Base-by-base conservation (phyloP, 2,329 filamentous ascomycete species). In the Macrophomina phaseolina region DNA sequence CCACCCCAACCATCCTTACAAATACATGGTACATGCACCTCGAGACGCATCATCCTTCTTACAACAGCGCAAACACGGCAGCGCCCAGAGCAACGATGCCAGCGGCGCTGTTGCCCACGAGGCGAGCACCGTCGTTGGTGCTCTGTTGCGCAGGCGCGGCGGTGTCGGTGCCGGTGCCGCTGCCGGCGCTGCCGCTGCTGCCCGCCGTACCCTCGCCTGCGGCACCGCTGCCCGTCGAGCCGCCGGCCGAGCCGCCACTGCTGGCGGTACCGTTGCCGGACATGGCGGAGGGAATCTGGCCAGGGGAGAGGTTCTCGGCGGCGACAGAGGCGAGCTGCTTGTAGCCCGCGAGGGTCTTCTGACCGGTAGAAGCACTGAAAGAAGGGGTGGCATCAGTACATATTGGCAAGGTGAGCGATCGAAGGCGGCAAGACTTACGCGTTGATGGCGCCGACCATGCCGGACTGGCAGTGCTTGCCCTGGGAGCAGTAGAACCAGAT, bases 401-500 rank as follows among this genome's bases (percentile, higher is more conserved):
- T 23, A 23, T 23, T 23, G 23, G 23, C 23, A 23, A 2, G 23
- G 3, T 23, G 1, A 23, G 23, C 23, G 8, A 28, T 1, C 45
- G 12, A 4, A 11, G 30, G n/a, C 6, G 32, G 11, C 6, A 23
- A 1, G 45, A 16, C 88, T 79, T 79, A 91, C 89, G 90, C 87
- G 79, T 94, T 93, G 75, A 93, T 89, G 38, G 91, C 90, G 81
- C 91, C 90, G 67, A 86, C 84, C 90, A 93, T 93, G 69, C 90
- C 90, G 56, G 76, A 80, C 78, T 93, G 86, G 79, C 91, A 95
- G 81, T 95, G 92, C 74, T 84, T 86, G 53, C 77, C 88, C 78
- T 93, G 89, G 36, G 87, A 88, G 81, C 91, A 94, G 84, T 90
- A 94, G 70, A 91, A 81, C 91, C 92, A 95, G 70, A 94, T 83